Evolutionary conservation across 805 yeast genomes (phyloP), one percentile per base, ranked within the genome.

Genomic region (Geotrichum ghanense): DNA sequence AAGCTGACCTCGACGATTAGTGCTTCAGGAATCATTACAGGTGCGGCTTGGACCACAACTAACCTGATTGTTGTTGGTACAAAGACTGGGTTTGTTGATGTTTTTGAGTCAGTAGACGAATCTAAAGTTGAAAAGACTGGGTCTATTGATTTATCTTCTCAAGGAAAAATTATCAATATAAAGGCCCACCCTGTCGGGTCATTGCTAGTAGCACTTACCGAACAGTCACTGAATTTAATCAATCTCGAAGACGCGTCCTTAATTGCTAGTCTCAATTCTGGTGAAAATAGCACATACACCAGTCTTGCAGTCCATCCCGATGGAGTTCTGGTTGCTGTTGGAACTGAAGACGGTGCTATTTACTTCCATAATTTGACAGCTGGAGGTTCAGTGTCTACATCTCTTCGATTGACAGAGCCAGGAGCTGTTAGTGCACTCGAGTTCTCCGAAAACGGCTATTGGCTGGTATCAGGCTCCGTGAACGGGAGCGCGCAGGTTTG

Each of bases 401-500:
- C 73, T 21, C 49, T 50, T 1, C 52, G 60, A 1, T 43, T 24
- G 12, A 35, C 49, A 2, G 57, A 55, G n/a, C 51, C 53, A 27
- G 48, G 53, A 1, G 31, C 45, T 1, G 63, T 74, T 7, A 51
- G 59, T 3, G 59, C 63, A n/a, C 47, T 79, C 10, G 55, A 59
- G 39, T 80, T 79, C 62, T 82, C 81, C 2, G 64, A 68, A 23
- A 82, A 82, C 56, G 90, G 90, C 1, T 79, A 76, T 58, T 78
- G 81, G 74, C 56, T 82, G 39, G 56, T 53, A 73, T 23, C 25
- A 17, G 23, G 60, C 7, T 53, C 61, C 5, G 45, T 57, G 2
- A 45, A 55, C 2, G 64, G 56, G 17, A 52, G 52, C 0, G 55
- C 75, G 6, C 70, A 69, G 19, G 57, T 77, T 2, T 64, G 76